These are phyloP conservation scores for Arthrobotrys pseudoclavata DNA, from an alignment of 2,329 filamentous ascomycete genomes.

Conservation along the genomic window DNA sequence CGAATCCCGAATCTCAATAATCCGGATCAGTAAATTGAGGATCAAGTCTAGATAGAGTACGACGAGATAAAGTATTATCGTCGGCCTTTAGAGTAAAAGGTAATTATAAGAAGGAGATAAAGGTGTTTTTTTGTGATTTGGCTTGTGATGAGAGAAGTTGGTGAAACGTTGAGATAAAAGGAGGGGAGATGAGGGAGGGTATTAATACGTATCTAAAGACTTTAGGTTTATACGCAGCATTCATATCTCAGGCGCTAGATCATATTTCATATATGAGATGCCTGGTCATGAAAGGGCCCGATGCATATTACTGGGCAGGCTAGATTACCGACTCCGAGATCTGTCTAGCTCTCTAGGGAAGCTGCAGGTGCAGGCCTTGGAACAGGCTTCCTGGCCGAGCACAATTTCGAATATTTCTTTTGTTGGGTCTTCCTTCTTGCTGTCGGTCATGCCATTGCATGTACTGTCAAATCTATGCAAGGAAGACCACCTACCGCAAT, in stretches of 20 bases:
- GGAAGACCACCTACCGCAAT: constrained; percentile 19
- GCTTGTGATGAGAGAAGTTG: constrained; percentile 55
- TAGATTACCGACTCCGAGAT: constrained; percentile 59
- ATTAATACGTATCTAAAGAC: constrained; percentile 51
- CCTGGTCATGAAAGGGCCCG: constrained; percentile 31
- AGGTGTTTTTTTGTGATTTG: constrained; percentile 29
- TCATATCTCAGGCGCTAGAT: constrained; percentile 51
- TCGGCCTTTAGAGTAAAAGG: constrained; percentile 44
- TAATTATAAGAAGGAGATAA: constrained; percentile 50
- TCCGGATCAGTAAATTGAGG: constrained; percentile 36
- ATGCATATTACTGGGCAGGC: constrained; percentile 33
- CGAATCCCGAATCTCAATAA: constrained; percentile 25
- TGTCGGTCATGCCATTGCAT: constrained; percentile 7
- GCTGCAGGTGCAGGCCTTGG: constrained; percentile 39
- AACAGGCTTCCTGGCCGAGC: constrained; percentile 32
- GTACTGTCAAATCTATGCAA: constrained; percentile 42
- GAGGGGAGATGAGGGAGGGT: constrained; percentile 59
- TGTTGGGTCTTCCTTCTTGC: constrained; percentile 28
- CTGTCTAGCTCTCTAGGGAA: constrained; percentile 30
- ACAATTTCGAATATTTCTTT: constrained; percentile 35
- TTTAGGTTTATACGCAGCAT: constrained; percentile 41
- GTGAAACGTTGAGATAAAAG: constrained; percentile 56
- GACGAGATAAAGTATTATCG: constrained; percentile 50
- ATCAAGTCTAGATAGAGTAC: constrained; percentile 1
- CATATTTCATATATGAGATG: constrained; percentile 54